Evolutionary conservation across 2,329 filamentous ascomycete genomes (phyloP).

Genomic region (Chrysoporthe cubensis): DNA sequence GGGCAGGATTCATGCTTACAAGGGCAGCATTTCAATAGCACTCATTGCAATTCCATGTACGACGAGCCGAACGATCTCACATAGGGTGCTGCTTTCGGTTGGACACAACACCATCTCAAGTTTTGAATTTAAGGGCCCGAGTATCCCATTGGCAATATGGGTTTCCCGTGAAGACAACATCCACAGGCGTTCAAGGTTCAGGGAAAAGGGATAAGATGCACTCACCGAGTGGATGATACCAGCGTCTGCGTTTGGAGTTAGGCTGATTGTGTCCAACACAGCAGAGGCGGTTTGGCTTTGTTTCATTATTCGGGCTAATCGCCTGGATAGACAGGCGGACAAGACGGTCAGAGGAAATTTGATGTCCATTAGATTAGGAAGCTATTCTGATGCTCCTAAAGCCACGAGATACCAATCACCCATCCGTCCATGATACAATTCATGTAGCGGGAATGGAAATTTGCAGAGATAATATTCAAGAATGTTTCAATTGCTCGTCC

Average conservation of each 20-base stretch:
- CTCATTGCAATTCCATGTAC: neutral
- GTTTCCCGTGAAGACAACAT: neutral
- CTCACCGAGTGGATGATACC: neutral
- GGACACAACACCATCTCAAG: too few relatives aligned
- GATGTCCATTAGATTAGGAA: neutral
- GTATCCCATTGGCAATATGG: neutral
- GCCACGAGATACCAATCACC: neutral
- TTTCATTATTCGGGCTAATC: neutral
- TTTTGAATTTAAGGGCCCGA: neutral
- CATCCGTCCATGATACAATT: neutral
- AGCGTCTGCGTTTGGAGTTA: constrained; percentile 16
- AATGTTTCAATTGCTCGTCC: too few relatives aligned
- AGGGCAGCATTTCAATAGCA: neutral
- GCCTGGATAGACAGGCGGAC: neutral
- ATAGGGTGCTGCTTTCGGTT: too few relatives aligned
- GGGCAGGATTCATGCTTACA: neutral
- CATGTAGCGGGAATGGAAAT: neutral
- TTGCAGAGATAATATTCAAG: neutral
- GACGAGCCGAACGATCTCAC: constrained; percentile 1
- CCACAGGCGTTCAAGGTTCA: neutral
- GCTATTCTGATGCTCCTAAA: neutral
- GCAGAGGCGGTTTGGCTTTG: neutral
- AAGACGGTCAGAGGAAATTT: neutral
- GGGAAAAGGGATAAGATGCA: neutral
- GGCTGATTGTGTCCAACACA: neutral